These are phyloP conservation scores for Aegilops umbellulata DNA, from an alignment of 176 grass and related monocot species.

Conservation along the genomic window DNA sequence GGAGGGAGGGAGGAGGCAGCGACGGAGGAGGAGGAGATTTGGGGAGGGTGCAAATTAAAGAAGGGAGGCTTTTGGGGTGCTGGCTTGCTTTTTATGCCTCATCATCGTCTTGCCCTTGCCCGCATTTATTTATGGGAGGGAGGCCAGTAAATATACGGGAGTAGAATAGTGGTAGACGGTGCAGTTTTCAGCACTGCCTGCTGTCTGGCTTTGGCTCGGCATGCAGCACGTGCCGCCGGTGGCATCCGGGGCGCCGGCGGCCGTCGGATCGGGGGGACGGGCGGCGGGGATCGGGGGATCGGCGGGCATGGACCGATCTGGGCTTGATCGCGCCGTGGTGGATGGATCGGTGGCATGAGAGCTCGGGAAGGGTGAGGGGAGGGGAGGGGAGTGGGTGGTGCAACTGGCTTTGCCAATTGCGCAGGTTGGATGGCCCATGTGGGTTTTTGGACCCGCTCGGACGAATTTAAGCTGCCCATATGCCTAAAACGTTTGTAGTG, in stretches of 20 bases:
- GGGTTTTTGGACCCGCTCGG: background rate
- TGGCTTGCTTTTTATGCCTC: conserved; percentile 35
- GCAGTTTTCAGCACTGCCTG: conserved; percentile 52
- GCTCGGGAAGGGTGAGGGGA: background rate
- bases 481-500: too few relatives aligned
- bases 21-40: conserved; percentile 37
- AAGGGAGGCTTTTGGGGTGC: conserved; percentile 35
- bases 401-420: background rate
- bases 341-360: background rate
- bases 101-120: conserved; percentile 14
- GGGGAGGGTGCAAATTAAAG: conserved; percentile 73
- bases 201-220: conserved; percentile 36
- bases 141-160: conserved; percentile 6
- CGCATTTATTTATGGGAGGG: conserved; percentile 34
- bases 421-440: background rate
- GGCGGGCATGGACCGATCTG: background rate
- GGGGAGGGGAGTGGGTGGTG: background rate
- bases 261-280: background rate
- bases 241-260: background rate
- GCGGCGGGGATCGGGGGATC: background rate
- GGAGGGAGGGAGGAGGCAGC: background rate
- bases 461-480: background rate
- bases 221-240: conserved; percentile 30
- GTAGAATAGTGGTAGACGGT: conserved; percentile 45
- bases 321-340: background rate